Base-by-base conservation (phyloP, 1,139 yeast species). In the Candida tunisiensis region DNA sequence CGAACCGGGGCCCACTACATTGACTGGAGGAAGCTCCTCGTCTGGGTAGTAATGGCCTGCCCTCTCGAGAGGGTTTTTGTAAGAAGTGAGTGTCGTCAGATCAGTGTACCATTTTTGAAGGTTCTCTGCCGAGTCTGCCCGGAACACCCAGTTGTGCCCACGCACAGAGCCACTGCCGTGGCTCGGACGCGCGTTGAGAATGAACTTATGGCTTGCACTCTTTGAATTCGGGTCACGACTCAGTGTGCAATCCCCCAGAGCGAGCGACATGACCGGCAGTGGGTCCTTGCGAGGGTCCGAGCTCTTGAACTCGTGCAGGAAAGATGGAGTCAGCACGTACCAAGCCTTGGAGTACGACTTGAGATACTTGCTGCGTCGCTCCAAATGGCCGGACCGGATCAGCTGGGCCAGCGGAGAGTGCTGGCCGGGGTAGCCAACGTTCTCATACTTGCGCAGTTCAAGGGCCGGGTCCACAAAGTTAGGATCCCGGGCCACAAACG, bases 121-220 rank as follows among this genome's bases (percentile, higher is more conserved):
- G 26, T 65, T 57, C 25, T 71, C 74, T 43, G 77, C 77, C 25
- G 75, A 67, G 44, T 78, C 85, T 15, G 92, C 74, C 41, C 93
- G 65, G 56, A 88, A 85, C 8, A 83, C 93, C 82, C 91, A 83
- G 44, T 82, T 83, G 53, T 85, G 95, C 28, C 82, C 79, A 44
- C 82, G 65, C 38, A 75, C 77, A 23, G 70, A 49, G 21, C 38
- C 33, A 14, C 48, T 52, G 38, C 69, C 69, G 39, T 75, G 72
- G n/a, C n/a, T n/a, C n/a, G n/a, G n/a, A 40, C 74, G 78, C 15
- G 91, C 75, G 35, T 67, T 67, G 34, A 88, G 60, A 13, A 82
- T 78, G 53, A 88, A 88, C 52, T 82, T 83, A 55, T 74, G 78
- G 21, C 63, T 47, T 32, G 59, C 60, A 7, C 74, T 69, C 34